A percentile compares a stretch with the other conserved stretches of the same genome.
phyloP scores from a whole-genome alignment of 441 rosid genomes.

The Brassica balearica region DNA sequence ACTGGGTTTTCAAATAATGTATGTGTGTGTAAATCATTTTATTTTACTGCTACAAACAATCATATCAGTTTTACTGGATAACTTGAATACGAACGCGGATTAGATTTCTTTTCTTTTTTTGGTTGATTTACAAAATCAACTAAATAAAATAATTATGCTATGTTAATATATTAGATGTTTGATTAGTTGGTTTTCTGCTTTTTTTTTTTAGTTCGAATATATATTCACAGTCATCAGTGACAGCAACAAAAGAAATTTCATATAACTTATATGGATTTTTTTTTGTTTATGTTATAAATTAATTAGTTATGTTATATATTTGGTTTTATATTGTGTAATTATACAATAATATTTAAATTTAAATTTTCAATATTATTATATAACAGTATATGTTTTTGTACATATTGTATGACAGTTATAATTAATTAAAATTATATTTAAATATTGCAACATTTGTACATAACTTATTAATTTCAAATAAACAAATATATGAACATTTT shows the following conservation, averaged over 20 bases:
- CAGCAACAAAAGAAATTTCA: neutral
- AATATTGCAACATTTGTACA: neutral
- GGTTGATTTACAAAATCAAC: no score
- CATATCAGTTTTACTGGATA: no score
- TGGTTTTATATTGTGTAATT: neutral
- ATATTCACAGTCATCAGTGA: neutral
- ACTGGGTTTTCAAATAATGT: constrained; percentile 4
- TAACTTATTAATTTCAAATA: neutral
- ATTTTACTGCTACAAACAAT: no score
- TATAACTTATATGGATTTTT: neutral
- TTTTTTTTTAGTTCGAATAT: neutral
- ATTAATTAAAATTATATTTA: neutral
- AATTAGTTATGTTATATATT: neutral
- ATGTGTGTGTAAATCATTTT: constrained; percentile 4
- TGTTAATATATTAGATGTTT: neutral
- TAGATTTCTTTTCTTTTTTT: no score
- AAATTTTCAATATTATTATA: neutral
- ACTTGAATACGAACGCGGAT: no score
- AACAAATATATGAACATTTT: neutral
- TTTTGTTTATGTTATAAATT: neutral
- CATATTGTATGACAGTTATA: neutral
- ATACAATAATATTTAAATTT: neutral
- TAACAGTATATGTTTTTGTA: neutral
- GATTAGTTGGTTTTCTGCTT: neutral
- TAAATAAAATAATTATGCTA: neutral